Evolutionary conservation across 2,329 filamentous ascomycete species (phyloP), one percentile per base, ranked within the genome.

Genomic region (Monascus ruber): DNA sequence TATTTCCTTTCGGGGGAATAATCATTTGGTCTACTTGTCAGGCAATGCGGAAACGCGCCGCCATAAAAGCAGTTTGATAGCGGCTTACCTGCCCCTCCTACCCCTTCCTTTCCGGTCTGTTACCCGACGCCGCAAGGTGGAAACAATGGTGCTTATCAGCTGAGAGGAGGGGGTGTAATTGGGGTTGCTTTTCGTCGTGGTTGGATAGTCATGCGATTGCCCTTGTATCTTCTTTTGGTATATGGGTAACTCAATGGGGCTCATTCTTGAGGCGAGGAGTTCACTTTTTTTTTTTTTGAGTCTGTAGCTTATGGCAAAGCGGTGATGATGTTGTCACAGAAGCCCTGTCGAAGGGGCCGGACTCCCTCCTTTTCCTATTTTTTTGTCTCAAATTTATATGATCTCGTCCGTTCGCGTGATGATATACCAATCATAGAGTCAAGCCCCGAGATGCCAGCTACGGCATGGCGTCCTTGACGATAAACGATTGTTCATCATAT

Each of bases 221-320:
- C 55, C 69, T 60, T 68, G 46, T 48, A 44, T 34, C 52, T 53
- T 54, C 44, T 44, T 39, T 45, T 41, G 48, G 48, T 49, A 40
- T 58, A 60, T 63, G 67, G 74, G 85, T 94, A 93, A 96, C 89
- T 94, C 88, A 87, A 96, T 94, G 89, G 89, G 89, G 89, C 89
- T 95, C 87, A 96, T 94, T 95, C 86, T 95, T 83, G 89, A 87
- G 76, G 83, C 88, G 87, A 94, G 86, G 83, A 83, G 83, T 75
- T 70, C 71, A 63, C 58, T 46, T 63, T 65, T 63, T 60, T 56
- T 64, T 65, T 65, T 47, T 55, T 53, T 54, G 62, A 63, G 64
- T 70, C 68, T 65, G 64, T 71, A 70, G 66, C 67, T 72, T 71
- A 71, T 71, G 60, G 63, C 54, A 70, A 73, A 72, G 66, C 67